These are phyloP conservation scores for Aureobasidium sp. DNA, from an alignment of 2,329 filamentous ascomycete species.

Conservation along the genomic window DNA sequence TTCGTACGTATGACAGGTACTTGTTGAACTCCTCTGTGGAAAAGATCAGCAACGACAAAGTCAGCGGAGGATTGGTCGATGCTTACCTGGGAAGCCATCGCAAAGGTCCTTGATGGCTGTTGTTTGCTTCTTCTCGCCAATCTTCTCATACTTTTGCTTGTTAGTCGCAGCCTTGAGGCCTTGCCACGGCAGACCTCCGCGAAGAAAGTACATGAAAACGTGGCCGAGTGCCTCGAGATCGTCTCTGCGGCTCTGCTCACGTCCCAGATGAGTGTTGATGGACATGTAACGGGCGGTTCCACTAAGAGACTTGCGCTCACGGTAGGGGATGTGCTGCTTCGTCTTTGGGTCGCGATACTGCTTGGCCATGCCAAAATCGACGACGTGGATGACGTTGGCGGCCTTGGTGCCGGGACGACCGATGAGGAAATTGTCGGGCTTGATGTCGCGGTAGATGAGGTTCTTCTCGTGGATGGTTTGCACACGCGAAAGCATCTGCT, in stretches of 20 bases:
- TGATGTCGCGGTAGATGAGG: slow-evolving; percentile 97
- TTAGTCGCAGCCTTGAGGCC: slow-evolving; percentile 62
- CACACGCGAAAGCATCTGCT: slow-evolving; percentile 96
- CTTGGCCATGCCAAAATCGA: slow-evolving; percentile 99
- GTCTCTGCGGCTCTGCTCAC: slow-evolving; percentile 92
- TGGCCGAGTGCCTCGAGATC: slow-evolving; percentile 80
- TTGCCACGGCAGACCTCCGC: slow-evolving; percentile 61
- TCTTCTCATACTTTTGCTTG: slow-evolving; percentile 99
- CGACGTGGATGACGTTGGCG: slow-evolving; percentile 97
- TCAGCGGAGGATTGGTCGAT: background rate
- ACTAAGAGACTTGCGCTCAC: slow-evolving; percentile 92
- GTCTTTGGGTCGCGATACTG: slow-evolving; percentile 98
- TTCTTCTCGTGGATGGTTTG: slow-evolving; percentile 98
- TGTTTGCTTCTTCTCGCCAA: slow-evolving; percentile 99
- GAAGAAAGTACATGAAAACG: slow-evolving; percentile 64
- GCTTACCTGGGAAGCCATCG: slow-evolving; percentile 75
- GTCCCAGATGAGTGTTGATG: slow-evolving; percentile 96
- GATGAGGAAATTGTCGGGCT: slow-evolving; percentile 98
- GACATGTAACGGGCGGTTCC: slow-evolving; percentile 98
- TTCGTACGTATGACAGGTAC: slow-evolving; percentile 94
- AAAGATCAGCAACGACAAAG: slow-evolving; percentile 26
- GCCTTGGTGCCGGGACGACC: slow-evolving; percentile 85
- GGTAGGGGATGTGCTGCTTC: slow-evolving; percentile 96
- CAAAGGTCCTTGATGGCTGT: slow-evolving; percentile 95
- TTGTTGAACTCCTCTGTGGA: slow-evolving; percentile 83